Base-by-base conservation (phyloP, 805 yeast genomes). In the Kodamaea restingae region DNA sequence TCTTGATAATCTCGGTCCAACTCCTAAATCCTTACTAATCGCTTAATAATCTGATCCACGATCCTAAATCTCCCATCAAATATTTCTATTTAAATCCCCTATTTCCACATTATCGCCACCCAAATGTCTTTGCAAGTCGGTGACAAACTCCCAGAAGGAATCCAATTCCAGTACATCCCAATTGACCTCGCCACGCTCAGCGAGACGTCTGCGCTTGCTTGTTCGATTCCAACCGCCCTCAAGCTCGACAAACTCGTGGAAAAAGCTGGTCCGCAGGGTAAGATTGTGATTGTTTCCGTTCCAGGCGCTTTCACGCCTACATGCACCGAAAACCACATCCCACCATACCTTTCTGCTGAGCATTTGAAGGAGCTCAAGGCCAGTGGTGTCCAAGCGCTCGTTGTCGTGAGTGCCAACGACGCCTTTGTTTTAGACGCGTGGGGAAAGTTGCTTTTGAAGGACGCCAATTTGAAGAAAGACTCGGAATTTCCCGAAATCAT, bases 221-320 rank as follows among this genome's bases (percentile, higher is more conserved):
- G 73, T 47, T 55, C 61, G 25, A 47, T 51, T 25, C 71, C 72
- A 3, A 51, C 59, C 32, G 50, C 55, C 11, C 52, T 68, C 43
- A 53, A 58, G 33, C 38, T 68, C 38, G 71, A 65, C 50, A 54
- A 55, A 20, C 45, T 65, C 38, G 21, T 65, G 18, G 52, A 44
- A 32, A 49, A 60, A 35, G 41, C 42, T 31, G 37, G 32, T 6
- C 45, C 54, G 25, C 45, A 43, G 1, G 49, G 52, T 21, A 51
- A 56, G 17, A 58, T 55, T 32, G 51, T 63, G 4, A 47, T 67
- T 34, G 67, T 68, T 15, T 50, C 70, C 8, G 70, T 67, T 20
- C 74, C 74, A 6, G 71, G 70, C 18, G 69, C 71, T 2, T 67
- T 66, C 51, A 64, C 72, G 7, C 71, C 73, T n/a, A 56, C 69